Evolutionary conservation across 257 asterid genomes (phyloP), one percentile per base, ranked within the genome.

Genomic region (Gentiana dahurica): DNA sequence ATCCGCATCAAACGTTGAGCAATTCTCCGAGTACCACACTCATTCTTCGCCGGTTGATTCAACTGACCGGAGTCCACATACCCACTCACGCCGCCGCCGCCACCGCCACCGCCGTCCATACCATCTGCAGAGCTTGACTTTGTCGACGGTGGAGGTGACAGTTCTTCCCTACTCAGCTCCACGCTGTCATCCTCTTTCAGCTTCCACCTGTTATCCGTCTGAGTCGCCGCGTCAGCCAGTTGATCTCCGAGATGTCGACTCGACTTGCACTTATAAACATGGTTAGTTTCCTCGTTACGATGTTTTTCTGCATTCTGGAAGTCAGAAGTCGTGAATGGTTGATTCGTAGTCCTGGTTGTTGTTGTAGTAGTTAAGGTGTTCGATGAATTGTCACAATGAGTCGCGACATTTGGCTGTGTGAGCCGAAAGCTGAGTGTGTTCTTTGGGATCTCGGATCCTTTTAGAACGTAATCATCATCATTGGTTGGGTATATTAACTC

Each of bases 401-500:
- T 52, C 9, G 57, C 61, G 33, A 48, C 41, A 7, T 36, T 54
- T 35, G 60, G 46, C 6, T 7, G 46, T 41, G 46, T 4, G 7
- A 53, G 32, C 39, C 59, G 67, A 0, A 8, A 52, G 36, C 48
- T 34, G 6, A 53, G 47, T 2, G 67, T 46, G 11, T 57, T 15
- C 35, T 52, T 69, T 8, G 59, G 62, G 5, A 76, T 55, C 62
- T 72, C 73, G 0, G 81, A 72, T 37, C 78, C 78, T 65, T 76
- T 72, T 53, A 76, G 73, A 44, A 76, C 51, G 50, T 76, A 76
- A 52, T 76, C 76, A 24, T 53, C 62, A 45, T 69, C 73, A 55
- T 65, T 50, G 36, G 73, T 72, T 12, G 81, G 81, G 7, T 59
- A 65, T 48, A 76, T 68, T 64, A 76, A 52, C 45, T 76, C 78